Conservation (phyloP, 768 basidiomycete species). For the Porphyrellus cyaneotinctus region DNA sequence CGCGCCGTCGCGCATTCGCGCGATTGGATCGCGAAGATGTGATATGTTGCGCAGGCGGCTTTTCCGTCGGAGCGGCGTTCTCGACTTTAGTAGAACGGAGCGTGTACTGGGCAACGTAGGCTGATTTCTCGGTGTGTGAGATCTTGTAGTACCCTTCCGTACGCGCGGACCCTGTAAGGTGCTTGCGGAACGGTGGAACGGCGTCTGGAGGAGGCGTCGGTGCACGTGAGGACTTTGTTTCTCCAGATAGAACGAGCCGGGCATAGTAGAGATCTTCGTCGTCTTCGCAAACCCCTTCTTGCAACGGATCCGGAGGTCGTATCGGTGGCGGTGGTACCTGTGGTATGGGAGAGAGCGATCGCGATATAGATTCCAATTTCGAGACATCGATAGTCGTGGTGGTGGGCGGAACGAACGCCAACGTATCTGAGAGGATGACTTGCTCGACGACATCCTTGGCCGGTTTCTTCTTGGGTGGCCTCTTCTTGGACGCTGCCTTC, state of each 20-base stretch:
- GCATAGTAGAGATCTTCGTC: slow-evolving; percentile 88
- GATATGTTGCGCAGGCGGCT: slow-evolving; percentile 51
- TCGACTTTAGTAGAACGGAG: slow-evolving; percentile 50
- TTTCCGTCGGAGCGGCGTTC: slow-evolving; percentile 36
- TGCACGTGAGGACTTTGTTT: slow-evolving; percentile 22
- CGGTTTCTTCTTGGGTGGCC: slow-evolving; percentile 31
- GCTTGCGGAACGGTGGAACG: slow-evolving; percentile 61
- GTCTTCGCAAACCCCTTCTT: slow-evolving; percentile 65
- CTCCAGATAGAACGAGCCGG: slow-evolving; percentile 34
- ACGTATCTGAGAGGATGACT: slow-evolving; percentile 47
- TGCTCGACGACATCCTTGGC: slow-evolving; percentile 43
- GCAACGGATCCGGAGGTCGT: slow-evolving; percentile 51
- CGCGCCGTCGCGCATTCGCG: slow-evolving; percentile 86
- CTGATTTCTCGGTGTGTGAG: slow-evolving; percentile 84
- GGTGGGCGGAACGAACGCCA: slow-evolving; percentile 47
- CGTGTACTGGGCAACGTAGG: slow-evolving; percentile 88
- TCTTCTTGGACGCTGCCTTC: slow-evolving; percentile 32
- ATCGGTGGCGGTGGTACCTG: slow-evolving; percentile 37
- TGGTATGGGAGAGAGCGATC: slow-evolving; percentile 51
- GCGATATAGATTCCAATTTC: slow-evolving; percentile 41
- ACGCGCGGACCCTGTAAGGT: slow-evolving; percentile 81
- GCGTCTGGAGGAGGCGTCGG: slow-evolving; percentile 37
- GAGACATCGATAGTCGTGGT: slow-evolving; percentile 49
- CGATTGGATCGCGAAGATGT: slow-evolving; percentile 86
- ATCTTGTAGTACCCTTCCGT: slow-evolving; percentile 97